Evolutionary conservation across 805 yeast species (phyloP).

Genomic region (Suhomyces pyralidae): DNA sequence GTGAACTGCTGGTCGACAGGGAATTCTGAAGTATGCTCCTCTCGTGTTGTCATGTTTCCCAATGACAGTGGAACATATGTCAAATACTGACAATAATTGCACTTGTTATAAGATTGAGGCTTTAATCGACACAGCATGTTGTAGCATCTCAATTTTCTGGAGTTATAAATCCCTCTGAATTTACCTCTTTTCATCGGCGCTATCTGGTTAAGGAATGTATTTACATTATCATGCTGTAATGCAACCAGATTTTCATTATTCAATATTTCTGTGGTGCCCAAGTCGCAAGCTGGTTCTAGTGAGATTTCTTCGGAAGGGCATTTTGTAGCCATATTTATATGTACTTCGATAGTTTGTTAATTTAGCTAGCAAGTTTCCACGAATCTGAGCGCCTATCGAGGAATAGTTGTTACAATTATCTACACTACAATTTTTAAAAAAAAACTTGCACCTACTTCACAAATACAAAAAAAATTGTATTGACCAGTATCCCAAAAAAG

Average conservation of each 20-base stretch:
- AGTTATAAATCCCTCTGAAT: constrained; percentile 25
- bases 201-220: neutral
- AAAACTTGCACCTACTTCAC: constrained; percentile 1
- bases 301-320: neutral
- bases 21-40: neutral
- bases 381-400: neutral
- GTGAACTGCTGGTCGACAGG: neutral
- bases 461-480: constrained; percentile 3
- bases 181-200: constrained; percentile 13
- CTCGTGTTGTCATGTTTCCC: neutral
- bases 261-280: neutral
- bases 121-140: neutral
- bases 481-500: constrained; percentile 3
- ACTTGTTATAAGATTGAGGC: neutral
- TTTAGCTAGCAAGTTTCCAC: neutral
- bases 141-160: constrained; percentile 19
- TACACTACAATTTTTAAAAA: neutral
- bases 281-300: neutral
- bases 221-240: neutral
- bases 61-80: constrained; percentile 10
- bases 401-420: neutral
- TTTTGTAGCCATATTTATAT: neutral
- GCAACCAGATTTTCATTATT: neutral
- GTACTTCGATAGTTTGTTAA: neutral
- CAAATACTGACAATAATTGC: constrained; percentile 6